Evolutionary conservation across 306 rosid species (phyloP).

Genomic region (Crotalaria pallida): DNA sequence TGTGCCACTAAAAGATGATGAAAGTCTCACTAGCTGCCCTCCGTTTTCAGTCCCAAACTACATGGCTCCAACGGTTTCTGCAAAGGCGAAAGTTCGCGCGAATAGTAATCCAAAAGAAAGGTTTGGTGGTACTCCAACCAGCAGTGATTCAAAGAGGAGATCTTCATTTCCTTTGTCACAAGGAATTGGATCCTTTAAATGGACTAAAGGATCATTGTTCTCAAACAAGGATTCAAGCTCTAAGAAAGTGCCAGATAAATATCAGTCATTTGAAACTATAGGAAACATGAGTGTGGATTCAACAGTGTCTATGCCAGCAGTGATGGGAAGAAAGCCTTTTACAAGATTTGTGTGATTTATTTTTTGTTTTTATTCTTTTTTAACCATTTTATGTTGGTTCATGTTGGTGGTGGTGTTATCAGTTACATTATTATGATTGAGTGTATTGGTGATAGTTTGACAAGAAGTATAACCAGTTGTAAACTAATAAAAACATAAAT

Average conservation of each 20-base stretch:
- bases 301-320: slow-evolving; percentile 71
- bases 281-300: slow-evolving; percentile 85
- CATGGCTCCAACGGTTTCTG: slow-evolving; percentile 81
- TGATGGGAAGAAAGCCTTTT: slow-evolving; percentile 88
- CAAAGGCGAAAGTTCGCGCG: slow-evolving; percentile 70
- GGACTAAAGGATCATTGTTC: slow-evolving; percentile 64
- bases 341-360: slow-evolving; percentile 93
- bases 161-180: slow-evolving; percentile 73
- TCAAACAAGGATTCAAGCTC: slow-evolving; percentile 53
- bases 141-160: slow-evolving; percentile 67
- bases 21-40: slow-evolving; percentile 90
- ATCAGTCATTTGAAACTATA: slow-evolving; percentile 53
- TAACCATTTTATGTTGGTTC: slow-evolving; percentile 30
- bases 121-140: slow-evolving; percentile 61
- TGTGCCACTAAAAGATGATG: slow-evolving; percentile 62
- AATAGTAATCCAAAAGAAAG: slow-evolving; percentile 75
- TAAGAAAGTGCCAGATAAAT: slow-evolving; percentile 46
- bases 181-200: slow-evolving; percentile 76
- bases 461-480: slow-evolving; percentile 47
- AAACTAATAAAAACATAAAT: slow-evolving; percentile 54
- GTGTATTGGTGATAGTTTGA: slow-evolving; percentile 58
- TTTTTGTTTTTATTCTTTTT: slow-evolving; percentile 25
- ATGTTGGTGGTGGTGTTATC: slow-evolving; percentile 39
- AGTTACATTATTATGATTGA: slow-evolving; percentile 41
- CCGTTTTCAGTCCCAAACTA: slow-evolving; percentile 88